phyloP scores from a whole-genome alignment of 2,329 filamentous ascomycete species.

The Nannizziopsis barbatae region DNA sequence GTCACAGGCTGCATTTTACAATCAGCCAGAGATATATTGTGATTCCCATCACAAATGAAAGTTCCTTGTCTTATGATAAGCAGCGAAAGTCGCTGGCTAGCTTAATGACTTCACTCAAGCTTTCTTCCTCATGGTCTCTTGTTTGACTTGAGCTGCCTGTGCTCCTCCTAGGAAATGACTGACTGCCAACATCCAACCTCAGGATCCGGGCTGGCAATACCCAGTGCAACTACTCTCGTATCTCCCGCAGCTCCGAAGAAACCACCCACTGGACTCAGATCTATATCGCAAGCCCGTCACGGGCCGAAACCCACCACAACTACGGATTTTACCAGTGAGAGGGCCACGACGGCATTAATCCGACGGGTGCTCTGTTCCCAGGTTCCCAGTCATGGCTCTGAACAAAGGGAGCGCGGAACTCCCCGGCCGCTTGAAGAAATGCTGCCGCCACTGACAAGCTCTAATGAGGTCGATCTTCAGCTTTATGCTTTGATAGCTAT shows the following conservation, averaged over 20 bases:
- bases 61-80: not conserved
- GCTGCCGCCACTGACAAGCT: conserved; percentile 82
- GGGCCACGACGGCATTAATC: conserved; percentile 68
- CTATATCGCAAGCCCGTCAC: conserved; percentile 23
- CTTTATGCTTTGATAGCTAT: conserved; percentile 87
- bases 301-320: conserved; percentile 23
- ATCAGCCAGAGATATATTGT: too few relatives aligned
- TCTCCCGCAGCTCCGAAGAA: conserved; percentile 22
- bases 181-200: conserved; percentile 30
- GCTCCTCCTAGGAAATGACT: conserved; percentile 29
- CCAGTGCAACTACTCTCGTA: conserved; percentile 24
- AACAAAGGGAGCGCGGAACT: conserved; percentile 46
- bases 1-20: too few relatives aligned
- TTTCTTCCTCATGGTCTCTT: not conserved
- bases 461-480: conserved; percentile 85
- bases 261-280: conserved; percentile 22
- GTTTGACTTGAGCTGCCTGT: too few relatives aligned
- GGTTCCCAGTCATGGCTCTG: conserved; percentile 33
- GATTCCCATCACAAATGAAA: too few relatives aligned
- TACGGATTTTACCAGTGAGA: conserved; percentile 53
- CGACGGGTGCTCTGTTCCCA: conserved; percentile 75
- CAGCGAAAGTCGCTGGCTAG: not conserved
- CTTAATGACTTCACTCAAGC: not conserved
- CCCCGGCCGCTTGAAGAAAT: conserved; percentile 64
- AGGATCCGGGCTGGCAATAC: conserved; percentile 29